These are phyloP conservation scores for Pythium volutum DNA, from an alignment of 352 stramenopile genomes.

Conservation along the genomic window DNA sequence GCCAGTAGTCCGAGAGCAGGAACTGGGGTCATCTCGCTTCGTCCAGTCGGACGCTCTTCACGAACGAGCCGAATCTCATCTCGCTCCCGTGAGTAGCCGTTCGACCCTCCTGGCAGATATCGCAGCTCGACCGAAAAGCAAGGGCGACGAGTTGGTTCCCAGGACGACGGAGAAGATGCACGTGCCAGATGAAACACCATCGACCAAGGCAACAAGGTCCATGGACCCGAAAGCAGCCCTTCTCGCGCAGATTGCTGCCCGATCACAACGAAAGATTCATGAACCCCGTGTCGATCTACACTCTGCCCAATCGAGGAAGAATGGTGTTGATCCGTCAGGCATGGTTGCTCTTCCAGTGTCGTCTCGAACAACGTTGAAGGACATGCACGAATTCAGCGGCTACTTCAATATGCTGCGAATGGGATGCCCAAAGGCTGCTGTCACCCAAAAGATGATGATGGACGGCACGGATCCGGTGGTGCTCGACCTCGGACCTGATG, in stretches of 20 bases:
- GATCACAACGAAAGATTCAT: neutral
- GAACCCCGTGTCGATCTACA: neutral
- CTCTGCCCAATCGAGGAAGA: conserved; percentile 39
- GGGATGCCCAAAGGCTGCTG: conserved; percentile 85
- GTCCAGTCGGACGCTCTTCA: neutral
- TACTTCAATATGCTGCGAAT: conserved; percentile 96
- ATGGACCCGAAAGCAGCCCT: conserved; percentile 15
- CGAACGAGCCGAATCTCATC: neutral
- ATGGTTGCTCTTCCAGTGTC: conserved; percentile 15
- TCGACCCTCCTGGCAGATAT: neutral
- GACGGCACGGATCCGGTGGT: conserved; percentile 84
- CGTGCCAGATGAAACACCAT: neutral
- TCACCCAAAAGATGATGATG: conserved; percentile 90
- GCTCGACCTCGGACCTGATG: conserved; percentile 54
- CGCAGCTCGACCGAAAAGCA: neutral
- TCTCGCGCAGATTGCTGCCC: conserved; percentile 16
- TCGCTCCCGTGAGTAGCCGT: neutral
- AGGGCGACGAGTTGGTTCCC: neutral
- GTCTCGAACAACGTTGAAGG: conserved; percentile 37
- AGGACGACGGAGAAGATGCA: neutral
- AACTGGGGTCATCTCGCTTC: neutral
- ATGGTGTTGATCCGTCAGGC: conserved; percentile 45
- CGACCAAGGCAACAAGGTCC: neutral
- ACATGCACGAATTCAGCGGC: conserved; percentile 65
- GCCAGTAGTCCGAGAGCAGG: neutral